Evolutionary conservation across 129 eudicot genomes (phyloP).

Genomic region (Chrysanthemum lavandulifolium): DNA sequence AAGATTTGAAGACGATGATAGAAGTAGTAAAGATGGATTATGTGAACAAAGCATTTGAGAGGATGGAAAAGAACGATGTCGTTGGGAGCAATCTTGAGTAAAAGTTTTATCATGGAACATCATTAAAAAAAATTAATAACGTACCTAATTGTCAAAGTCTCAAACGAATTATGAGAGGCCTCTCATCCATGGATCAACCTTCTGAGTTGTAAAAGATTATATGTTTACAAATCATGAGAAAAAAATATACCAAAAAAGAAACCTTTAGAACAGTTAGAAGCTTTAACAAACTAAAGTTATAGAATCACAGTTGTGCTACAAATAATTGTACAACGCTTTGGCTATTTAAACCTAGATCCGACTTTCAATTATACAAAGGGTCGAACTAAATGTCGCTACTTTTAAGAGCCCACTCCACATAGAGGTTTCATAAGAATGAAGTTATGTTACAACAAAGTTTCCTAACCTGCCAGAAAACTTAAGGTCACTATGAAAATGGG

Average conservation of each 20-base stretch:
- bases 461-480: too few species aligned
- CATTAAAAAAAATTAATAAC: background rate
- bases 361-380: conserved; percentile 33
- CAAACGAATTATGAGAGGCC: background rate
- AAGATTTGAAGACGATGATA: conserved; percentile 44
- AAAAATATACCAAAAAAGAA: background rate
- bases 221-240: background rate
- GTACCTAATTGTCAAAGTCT: background rate
- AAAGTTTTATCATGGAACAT: background rate
- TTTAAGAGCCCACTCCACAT: background rate
- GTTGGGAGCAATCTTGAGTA: conserved; percentile 52
- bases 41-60: conserved; percentile 58
- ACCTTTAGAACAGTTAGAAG: background rate
- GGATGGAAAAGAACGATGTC: conserved; percentile 56
- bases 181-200: background rate
- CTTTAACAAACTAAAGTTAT: background rate
- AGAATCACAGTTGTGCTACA: conserved; percentile 23
- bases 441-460: conserved; percentile 38
- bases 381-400: conserved; percentile 19
- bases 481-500: too few species aligned
- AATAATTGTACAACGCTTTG: conserved; percentile 30
- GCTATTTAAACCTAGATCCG: conserved; percentile 25
- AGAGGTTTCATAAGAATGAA: conserved; percentile 29
- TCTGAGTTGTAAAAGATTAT: background rate
- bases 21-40: conserved; percentile 63